Evolutionary conservation across 768 basidiomycete species (phyloP).

Genomic region (Grammothele lineata): DNA sequence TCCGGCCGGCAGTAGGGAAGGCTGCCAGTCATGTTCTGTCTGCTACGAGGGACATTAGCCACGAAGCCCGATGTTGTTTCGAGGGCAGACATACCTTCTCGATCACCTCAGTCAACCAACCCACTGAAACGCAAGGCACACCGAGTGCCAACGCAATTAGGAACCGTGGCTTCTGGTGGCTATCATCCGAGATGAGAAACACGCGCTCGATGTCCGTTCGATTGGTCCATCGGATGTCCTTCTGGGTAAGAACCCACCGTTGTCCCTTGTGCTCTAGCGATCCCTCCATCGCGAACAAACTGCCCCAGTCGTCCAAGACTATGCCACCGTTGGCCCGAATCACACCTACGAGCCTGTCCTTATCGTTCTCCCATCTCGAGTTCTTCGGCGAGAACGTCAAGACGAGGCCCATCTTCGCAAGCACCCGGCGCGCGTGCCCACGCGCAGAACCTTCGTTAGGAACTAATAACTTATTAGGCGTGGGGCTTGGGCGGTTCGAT

Average conservation of each 20-base stretch:
- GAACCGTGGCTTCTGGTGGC: conserved; percentile 72
- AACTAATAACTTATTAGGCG: no score
- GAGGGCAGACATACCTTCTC: conserved; percentile 25
- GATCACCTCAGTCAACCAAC: conserved; percentile 48
- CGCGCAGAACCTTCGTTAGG: conserved; percentile 31
- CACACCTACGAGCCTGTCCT: conserved; percentile 35
- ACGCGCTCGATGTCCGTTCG: conserved; percentile 45
- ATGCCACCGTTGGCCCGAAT: conserved; percentile 52
- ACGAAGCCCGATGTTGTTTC: no score
- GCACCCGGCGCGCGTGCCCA: conserved; percentile 17
- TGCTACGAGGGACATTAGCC: no score
- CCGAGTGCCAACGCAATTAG: conserved; percentile 81
- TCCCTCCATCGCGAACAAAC: conserved; percentile 54
- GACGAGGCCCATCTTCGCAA: conserved; percentile 51
- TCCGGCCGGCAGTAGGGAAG: conserved; percentile 55
- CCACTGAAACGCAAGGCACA: conserved; percentile 69
- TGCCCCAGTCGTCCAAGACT: conserved; percentile 60
- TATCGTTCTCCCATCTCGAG: conserved; percentile 34
- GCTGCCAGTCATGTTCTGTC: conserved; percentile 55
- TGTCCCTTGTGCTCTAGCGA: conserved; percentile 37
- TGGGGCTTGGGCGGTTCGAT: conserved; percentile 42
- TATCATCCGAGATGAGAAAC: conserved; percentile 65
- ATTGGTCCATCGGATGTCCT: conserved; percentile 45
- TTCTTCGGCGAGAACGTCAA: conserved; percentile 45
- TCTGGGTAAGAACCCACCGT: conserved; percentile 48